Percentiles rank a stretch among this genome's conserved stretches.
Evolutionary conservation across 1,284 basidiomycete genomes (phyloP).

Genomic region (Phlebopus sp.): DNA sequence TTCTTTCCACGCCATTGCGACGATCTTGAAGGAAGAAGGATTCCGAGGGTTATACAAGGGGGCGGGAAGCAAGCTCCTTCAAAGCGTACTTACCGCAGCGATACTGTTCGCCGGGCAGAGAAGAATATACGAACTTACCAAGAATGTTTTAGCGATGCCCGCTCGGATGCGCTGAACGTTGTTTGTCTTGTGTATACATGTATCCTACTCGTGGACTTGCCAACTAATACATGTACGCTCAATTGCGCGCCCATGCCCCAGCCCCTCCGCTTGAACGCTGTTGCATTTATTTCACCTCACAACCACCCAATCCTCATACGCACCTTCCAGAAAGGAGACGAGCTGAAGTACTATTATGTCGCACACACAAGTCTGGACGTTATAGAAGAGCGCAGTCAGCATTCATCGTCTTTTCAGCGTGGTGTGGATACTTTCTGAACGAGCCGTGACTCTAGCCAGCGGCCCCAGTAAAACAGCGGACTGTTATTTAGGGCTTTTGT

Average conservation of each 20-base stretch:
- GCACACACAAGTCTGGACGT: constrained; percentile 77
- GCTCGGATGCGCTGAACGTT: no score
- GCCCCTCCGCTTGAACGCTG: constrained; percentile 67
- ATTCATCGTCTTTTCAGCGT: constrained; percentile 3
- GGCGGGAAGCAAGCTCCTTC: constrained; percentile 79
- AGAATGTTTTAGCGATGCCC: constrained; percentile 37
- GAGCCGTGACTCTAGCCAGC: constrained; percentile 37
- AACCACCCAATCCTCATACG: constrained; percentile 78
- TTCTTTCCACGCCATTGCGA: constrained; percentile 64
- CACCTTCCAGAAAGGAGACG: constrained; percentile 64
- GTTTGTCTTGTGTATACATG: background rate
- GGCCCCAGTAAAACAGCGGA: constrained; percentile 58
- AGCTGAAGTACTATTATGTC: constrained; percentile 79
- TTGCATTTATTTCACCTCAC: constrained; percentile 77
- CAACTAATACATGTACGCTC: background rate
- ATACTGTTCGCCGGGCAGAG: constrained; percentile 86
- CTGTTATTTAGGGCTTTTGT: constrained; percentile 75
- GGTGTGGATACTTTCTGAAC: constrained; percentile 2
- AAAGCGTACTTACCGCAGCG: constrained; percentile 88
- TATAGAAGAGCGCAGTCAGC: constrained; percentile 64
- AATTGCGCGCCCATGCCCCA: constrained; percentile 47
- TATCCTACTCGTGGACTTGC: background rate
- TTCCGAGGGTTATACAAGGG: constrained; percentile 83
- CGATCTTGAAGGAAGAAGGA: constrained; percentile 77
- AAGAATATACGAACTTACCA: constrained; percentile 69